phyloP scores from a whole-genome alignment of 176 grass and related monocot genomes.

The Oryza punctata region DNA sequence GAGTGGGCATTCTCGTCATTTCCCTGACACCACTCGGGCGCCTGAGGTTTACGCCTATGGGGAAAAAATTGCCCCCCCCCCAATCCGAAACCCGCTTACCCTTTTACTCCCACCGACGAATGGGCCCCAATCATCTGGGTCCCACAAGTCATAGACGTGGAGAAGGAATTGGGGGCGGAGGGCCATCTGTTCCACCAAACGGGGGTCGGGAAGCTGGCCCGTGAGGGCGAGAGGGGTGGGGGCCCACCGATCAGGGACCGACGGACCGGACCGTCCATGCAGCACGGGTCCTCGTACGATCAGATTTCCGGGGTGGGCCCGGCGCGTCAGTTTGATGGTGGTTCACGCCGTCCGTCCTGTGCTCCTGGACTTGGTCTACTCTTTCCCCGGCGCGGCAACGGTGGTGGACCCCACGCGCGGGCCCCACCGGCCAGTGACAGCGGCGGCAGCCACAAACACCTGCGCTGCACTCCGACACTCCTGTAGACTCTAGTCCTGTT shows the following conservation, averaged over 20 bases:
- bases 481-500: too few species aligned
- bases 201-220: not conserved
- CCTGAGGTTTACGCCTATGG: not conserved
- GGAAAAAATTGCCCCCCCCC: not conserved
- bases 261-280: not conserved
- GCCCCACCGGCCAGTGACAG: not conserved
- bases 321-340: not conserved
- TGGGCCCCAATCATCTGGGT: fast-evolving
- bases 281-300: constrained; percentile 49
- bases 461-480: not conserved
- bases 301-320: constrained; percentile 17
- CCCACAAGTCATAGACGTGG: not conserved
- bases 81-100: fast-evolving
- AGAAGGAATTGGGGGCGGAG: not conserved
- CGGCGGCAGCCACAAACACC: too few species aligned
- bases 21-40: not conserved
- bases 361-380: constrained; percentile 28
- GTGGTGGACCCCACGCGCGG: not conserved
- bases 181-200: constrained; percentile 36
- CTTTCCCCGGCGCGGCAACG: not conserved
- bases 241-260: constrained; percentile 31
- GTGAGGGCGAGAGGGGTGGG: constrained; percentile 17
- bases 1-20: constrained; percentile 43
- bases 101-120: not conserved
- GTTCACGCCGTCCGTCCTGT: not conserved